Base-by-base conservation (phyloP, 1,139 yeast species). In the Pneumocystis wakefieldiae region DNA sequence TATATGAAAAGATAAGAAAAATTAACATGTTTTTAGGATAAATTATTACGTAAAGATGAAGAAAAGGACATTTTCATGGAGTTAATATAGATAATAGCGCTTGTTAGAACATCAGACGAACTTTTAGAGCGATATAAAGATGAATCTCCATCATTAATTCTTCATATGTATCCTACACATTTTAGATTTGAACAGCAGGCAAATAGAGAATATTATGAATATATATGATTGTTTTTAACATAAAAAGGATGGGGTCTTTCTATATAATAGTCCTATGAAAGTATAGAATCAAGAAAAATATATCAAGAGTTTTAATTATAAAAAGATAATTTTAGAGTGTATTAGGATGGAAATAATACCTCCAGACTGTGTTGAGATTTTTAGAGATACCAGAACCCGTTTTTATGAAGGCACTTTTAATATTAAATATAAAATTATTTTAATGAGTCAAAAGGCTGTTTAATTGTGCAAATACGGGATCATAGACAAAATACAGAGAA, bases 141-240 rank as follows among this genome's bases (percentile, higher is more conserved):
- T 48, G 60, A 57, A 19, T 60, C 62, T 15, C 66, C 67, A 17
- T 61, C 63, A 24, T 38, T 65, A 57, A 59, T 61, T 15, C 39
- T 65, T 24, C 67, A 65, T 62, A 60, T 65, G 53, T 62, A 65
- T 57, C 59, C 59, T 37, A 60, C 60, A 57, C 66, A 65, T 53
- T 65, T 65, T 62, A 63, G 66, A 28, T 65, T 65, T 60, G 67
- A 64, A 42, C 66, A 65, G 32, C 67, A 48, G 55, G 55, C 28
- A 12, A 48, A 24, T 48, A 24, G 0, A 12, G 1, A 10, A 12
- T 12, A 3, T n/a, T 48, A 24, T 24, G 10, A 12, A 17, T 7
- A 17, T 14, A 48, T 48, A 10, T 12, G 6, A 3, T 4, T 48
- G 28, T 48, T 48, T 48, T 24, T 24, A 48, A 48, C n/a, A 7